Percentiles rank a stretch among this genome's conserved stretches.
Evolutionary conservation across 371 early-diverging fungal species (phyloP).

Genomic region (Mucor mucedo): DNA sequence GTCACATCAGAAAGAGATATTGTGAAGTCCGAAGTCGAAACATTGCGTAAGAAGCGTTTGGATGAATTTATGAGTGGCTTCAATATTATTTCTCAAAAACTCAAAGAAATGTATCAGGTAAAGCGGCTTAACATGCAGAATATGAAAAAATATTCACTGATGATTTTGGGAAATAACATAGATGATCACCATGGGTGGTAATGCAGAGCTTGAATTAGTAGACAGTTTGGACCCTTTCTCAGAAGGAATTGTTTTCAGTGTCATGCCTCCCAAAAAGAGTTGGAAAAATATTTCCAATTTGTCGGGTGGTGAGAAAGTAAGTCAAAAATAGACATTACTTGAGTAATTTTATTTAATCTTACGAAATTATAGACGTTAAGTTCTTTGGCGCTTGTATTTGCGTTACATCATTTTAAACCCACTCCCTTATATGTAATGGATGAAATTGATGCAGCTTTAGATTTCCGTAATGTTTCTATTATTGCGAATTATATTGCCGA

Average conservation of each 20-base stretch:
- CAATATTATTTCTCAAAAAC: conserved; percentile 88
- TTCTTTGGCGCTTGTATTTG: conserved; percentile 99
- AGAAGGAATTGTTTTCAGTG: conserved; percentile 98
- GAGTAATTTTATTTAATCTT: background rate
- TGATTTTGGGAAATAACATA: conserved; percentile 23
- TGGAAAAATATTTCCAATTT: conserved; percentile 99
- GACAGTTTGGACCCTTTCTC: conserved; percentile 99
- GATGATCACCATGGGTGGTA: conserved; percentile 99
- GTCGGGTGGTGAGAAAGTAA: conserved; percentile 99
- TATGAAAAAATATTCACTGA: background rate
- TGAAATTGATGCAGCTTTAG: conserved; percentile 99
- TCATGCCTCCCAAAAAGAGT: conserved; percentile 99
- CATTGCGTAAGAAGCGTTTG: conserved; percentile 80
- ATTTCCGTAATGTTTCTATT: conserved; percentile 99
- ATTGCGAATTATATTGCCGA: conserved; percentile 99
- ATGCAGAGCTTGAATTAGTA: conserved; percentile 99
- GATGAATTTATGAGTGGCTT: conserved; percentile 98
- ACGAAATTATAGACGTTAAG: conserved; percentile 82
- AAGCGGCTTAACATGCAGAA: background rate
- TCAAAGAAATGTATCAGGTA: conserved; percentile 99
- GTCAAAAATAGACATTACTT: background rate
- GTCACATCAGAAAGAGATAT: conserved; percentile 76
- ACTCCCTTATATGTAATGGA: conserved; percentile 99
- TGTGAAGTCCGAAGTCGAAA: conserved; percentile 77
- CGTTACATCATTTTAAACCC: conserved; percentile 99